Percentiles rank a stretch among this genome's conserved stretches.
Conservation (phyloP, 2,329 filamentous ascomycete species). For the Fusarium caatingaense region DNA sequence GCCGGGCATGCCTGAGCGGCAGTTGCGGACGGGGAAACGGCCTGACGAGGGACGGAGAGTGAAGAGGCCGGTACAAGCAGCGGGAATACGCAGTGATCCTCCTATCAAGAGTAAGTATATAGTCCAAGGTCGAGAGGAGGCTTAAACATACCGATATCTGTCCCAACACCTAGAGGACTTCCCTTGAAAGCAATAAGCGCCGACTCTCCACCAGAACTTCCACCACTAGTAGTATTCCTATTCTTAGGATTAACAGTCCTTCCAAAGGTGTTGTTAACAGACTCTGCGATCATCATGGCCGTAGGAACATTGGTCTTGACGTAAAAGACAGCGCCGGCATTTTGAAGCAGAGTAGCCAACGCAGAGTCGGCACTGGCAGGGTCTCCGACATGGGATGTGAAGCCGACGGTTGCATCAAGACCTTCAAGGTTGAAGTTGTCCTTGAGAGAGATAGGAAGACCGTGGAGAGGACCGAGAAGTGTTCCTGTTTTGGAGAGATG, state of each 20-base stretch:
- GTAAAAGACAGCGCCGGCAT: conserved; percentile 65
- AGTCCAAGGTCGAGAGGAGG: no score
- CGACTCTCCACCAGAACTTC: conserved; percentile 74
- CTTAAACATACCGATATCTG: conserved; percentile 63
- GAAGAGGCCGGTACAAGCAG: conserved; percentile 68
- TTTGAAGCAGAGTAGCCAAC: conserved; percentile 56
- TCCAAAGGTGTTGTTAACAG: conserved; percentile 73
- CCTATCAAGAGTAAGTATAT: conserved; percentile 43
- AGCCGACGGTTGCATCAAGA: conserved; percentile 71
- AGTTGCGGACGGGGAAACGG: conserved; percentile 66
- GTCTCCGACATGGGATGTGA: conserved; percentile 69
- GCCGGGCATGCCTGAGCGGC: conserved; percentile 69
- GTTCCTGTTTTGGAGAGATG: conserved; percentile 60
- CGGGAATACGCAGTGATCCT: conserved; percentile 65
- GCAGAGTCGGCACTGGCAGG: conserved; percentile 60
- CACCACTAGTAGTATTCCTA: conserved; percentile 69
- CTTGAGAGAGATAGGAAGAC: conserved; percentile 73
- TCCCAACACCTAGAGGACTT: conserved; percentile 70
- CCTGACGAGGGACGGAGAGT: conserved; percentile 68
- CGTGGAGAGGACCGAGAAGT: conserved; percentile 72
- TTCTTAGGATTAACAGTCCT: conserved; percentile 72
- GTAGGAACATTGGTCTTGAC: conserved; percentile 70
- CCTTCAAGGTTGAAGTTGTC: conserved; percentile 75
- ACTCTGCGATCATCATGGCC: conserved; percentile 76
- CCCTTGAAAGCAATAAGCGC: conserved; percentile 70